A percentile compares a stretch with the other conserved stretches of the same genome.
phyloP scores from a whole-genome alignment of 768 basidiomycete genomes.

The Leccinum incarnatum region DNA sequence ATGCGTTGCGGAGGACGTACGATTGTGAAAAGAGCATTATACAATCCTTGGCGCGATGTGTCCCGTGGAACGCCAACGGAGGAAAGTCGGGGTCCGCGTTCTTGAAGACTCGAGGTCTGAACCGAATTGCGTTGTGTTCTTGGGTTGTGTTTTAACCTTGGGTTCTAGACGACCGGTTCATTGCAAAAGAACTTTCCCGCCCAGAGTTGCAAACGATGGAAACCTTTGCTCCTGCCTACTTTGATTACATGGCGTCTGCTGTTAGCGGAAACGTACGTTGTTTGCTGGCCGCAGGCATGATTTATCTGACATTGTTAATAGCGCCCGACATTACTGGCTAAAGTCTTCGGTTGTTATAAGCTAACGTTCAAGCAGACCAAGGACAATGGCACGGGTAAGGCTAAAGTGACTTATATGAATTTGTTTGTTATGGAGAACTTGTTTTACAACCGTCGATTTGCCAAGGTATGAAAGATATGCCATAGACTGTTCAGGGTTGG shows the following conservation, averaged over 20 bases:
- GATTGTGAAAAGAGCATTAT: constrained; percentile 94
- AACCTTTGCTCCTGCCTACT: constrained; percentile 95
- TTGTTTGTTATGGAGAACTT: constrained; percentile 97
- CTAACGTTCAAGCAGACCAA: constrained; percentile 83
- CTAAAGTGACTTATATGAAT: constrained; percentile 89
- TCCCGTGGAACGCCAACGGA: constrained; percentile 94
- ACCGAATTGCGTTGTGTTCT: neutral
- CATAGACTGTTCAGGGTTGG: constrained; percentile 1
- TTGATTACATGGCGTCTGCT: constrained; percentile 97
- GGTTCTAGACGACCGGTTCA: constrained; percentile 88
- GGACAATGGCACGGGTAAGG: constrained; percentile 58
- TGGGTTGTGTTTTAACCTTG: neutral
- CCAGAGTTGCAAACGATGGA: constrained; percentile 94
- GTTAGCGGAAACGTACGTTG: constrained; percentile 73
- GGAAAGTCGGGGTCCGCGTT: constrained; percentile 98
- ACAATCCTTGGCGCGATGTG: constrained; percentile 88
- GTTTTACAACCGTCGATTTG: constrained; percentile 89
- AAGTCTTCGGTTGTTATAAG: constrained; percentile 96
- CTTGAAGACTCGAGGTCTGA: constrained; percentile 85
- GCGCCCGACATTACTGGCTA: constrained; percentile 93
- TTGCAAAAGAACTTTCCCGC: constrained; percentile 92
- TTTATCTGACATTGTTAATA: constrained; percentile 30
- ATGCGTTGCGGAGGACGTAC: constrained; percentile 86
- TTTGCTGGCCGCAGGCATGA: neutral
- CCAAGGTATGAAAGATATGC: constrained; percentile 54